phyloP scores from a whole-genome alignment of 352 stramenopile genomes.

The Phytophthora pinifolia region DNA sequence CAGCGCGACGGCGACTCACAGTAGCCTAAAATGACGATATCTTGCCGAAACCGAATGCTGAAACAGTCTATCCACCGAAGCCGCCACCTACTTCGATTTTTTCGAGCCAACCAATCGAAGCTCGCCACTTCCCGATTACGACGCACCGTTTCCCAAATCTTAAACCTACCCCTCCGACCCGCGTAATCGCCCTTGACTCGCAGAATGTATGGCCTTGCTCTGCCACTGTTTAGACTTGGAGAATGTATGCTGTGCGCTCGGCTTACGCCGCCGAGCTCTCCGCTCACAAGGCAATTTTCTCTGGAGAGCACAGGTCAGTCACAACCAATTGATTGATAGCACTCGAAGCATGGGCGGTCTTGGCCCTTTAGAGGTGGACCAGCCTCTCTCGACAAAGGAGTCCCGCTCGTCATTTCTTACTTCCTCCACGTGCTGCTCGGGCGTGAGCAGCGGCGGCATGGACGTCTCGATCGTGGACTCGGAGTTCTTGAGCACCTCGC shows the following conservation, averaged over 20 bases:
- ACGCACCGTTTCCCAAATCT: slow-evolving; percentile 3
- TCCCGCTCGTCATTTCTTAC: slow-evolving; percentile 52
- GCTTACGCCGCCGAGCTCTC: slow-evolving; percentile 16
- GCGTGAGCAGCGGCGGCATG: slow-evolving; percentile 28
- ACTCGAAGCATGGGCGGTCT: slow-evolving; percentile 19
- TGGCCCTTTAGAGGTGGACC: slow-evolving; percentile 16
- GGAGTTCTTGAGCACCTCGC: slow-evolving; percentile 32
- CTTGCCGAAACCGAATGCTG: too few relatives aligned
- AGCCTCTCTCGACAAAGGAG: slow-evolving; percentile 26
- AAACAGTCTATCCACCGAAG: too few relatives aligned
- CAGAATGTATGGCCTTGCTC: slow-evolving; percentile 10
- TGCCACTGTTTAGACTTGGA: slow-evolving; percentile 1
- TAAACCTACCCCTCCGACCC: slow-evolving; percentile 8
- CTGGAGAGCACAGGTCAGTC: slow-evolving; percentile 9
- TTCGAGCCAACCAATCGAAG: too few relatives aligned
- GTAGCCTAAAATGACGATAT: too few relatives aligned
- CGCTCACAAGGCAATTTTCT: slow-evolving; percentile 25
- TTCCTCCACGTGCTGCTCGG: slow-evolving; percentile 49
- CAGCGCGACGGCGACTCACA: too few relatives aligned
- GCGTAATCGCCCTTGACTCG: slow-evolving; percentile 20
- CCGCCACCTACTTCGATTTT: too few relatives aligned
- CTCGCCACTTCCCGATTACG: slow-evolving; percentile 8
- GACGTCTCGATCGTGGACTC: slow-evolving; percentile 42
- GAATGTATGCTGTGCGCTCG: slow-evolving; percentile 18
- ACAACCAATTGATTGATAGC: slow-evolving; percentile 6